phyloP scores from a whole-genome alignment of 1,284 basidiomycete species.

The Omphalotus olearius region DNA sequence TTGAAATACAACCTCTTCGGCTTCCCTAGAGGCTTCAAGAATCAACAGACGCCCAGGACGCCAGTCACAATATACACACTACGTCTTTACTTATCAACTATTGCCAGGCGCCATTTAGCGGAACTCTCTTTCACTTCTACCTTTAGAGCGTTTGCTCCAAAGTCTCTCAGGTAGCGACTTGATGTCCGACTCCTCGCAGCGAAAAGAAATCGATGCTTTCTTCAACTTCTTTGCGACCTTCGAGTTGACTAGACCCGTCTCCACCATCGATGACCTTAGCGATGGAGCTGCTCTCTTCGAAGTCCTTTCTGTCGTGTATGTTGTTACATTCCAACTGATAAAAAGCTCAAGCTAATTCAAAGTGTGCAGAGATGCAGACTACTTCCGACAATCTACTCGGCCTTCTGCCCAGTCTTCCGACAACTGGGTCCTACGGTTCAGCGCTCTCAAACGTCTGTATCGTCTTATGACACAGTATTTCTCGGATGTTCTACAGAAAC shows the following conservation, averaged over 20 bases:
- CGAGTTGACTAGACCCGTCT: conserved; percentile 55
- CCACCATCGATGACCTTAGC: conserved; percentile 61
- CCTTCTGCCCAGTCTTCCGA: conserved; percentile 62
- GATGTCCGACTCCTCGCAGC: conserved; percentile 43
- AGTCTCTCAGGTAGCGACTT: neutral
- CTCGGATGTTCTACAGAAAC: conserved; percentile 73
- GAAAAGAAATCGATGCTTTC: conserved; percentile 72
- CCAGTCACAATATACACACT: too few relatives aligned
- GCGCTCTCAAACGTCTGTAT: conserved; percentile 78
- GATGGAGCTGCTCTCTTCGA: conserved; percentile 74
- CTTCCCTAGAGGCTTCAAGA: too few relatives aligned
- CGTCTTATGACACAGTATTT: conserved; percentile 87
- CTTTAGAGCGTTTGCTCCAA: too few relatives aligned
- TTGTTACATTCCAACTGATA: conserved; percentile 13
- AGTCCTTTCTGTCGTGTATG: conserved; percentile 69
- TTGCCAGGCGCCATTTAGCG: too few relatives aligned
- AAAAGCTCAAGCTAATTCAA: conserved; percentile 1
- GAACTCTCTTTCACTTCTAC: too few relatives aligned
- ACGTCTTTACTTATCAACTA: too few relatives aligned
- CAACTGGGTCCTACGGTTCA: conserved; percentile 89
- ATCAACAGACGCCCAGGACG: too few relatives aligned
- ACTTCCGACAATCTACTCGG: conserved; percentile 65
- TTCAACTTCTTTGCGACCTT: conserved; percentile 76
- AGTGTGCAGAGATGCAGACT: conserved; percentile 66
- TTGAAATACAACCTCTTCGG: too few relatives aligned